These are phyloP conservation scores for Penicillium desertorum DNA, from an alignment of 495 filamentous ascomycete genomes.

Conservation along the genomic window DNA sequence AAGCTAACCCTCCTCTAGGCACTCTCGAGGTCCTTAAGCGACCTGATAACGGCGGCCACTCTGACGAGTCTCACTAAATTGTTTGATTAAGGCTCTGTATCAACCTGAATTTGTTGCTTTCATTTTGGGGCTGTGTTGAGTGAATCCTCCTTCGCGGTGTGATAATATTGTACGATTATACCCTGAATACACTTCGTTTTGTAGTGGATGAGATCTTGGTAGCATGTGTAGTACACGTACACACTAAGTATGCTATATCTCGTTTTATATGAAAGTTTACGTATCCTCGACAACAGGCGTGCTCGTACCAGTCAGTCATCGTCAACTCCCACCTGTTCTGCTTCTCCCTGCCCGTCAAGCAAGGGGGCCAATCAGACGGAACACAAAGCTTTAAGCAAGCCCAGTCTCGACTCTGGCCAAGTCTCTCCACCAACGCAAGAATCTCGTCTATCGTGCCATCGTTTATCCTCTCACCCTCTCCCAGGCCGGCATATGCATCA, in stretches of 20 bases:
- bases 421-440: no score
- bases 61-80: conserved; percentile 20
- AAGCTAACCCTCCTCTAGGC: conserved; percentile 31
- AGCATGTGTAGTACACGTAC: not conserved
- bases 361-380: no score
- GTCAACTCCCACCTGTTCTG: no score
- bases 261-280: not conserved
- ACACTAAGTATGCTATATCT: not conserved
- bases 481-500: no score
- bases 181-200: conserved; percentile 28
- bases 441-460: no score
- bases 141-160: conserved; percentile 17
- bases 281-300: no score
- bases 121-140: not conserved
- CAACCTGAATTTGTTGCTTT: conserved; percentile 5
- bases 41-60: conserved; percentile 20
- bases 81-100: not conserved
- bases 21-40: conserved; percentile 61
- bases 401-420: no score
- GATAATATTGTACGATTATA: conserved; percentile 37
- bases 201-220: not conserved
- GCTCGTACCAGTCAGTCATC: no score
- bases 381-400: no score
- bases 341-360: no score
- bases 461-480: no score